Percentiles rank a stretch among this genome's conserved stretches.
These are phyloP conservation scores for Lizanozyma gosingica DNA, from an alignment of 1,139 yeast species.

Conservation along the genomic window DNA sequence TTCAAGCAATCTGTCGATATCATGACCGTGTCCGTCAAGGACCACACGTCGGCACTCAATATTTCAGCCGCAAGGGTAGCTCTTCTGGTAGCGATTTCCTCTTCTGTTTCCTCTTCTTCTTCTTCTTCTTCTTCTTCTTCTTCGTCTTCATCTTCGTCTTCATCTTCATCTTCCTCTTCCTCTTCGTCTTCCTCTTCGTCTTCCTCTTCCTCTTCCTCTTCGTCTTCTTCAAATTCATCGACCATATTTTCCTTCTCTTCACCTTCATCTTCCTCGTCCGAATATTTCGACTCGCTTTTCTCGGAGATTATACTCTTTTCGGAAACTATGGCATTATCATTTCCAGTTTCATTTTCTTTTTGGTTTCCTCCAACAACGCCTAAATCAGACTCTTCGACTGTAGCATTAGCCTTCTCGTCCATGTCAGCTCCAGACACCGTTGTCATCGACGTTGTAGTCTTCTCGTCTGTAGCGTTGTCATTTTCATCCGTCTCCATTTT, in stretches of 20 bases:
- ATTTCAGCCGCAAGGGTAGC: constrained; percentile 90
- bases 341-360: too few relatives aligned
- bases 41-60: constrained; percentile 89
- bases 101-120: constrained; percentile 28
- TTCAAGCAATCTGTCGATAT: constrained; percentile 58
- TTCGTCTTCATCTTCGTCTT: constrained; percentile 10
- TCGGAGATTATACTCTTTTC: not conserved
- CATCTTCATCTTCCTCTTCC: constrained; percentile 8
- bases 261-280: constrained; percentile 3
- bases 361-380: too few relatives aligned
- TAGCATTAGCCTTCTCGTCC: too few relatives aligned
- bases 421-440: too few relatives aligned
- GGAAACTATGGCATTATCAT: too few relatives aligned
- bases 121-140: constrained; percentile 15
- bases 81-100: constrained; percentile 53
- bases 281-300: not conserved
- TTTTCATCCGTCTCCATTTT: constrained; percentile 4
- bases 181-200: constrained; percentile 8
- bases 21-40: constrained; percentile 85
- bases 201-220: constrained; percentile 2
- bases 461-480: constrained; percentile 1
- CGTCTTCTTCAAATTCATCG: constrained; percentile 3
- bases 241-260: not conserved
- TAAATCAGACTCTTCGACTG: constrained; percentile 1
- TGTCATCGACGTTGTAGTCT: constrained; percentile 3